Conservation (phyloP, 371 early-diverging fungal species). For the Apophysomyces elegans region DNA sequence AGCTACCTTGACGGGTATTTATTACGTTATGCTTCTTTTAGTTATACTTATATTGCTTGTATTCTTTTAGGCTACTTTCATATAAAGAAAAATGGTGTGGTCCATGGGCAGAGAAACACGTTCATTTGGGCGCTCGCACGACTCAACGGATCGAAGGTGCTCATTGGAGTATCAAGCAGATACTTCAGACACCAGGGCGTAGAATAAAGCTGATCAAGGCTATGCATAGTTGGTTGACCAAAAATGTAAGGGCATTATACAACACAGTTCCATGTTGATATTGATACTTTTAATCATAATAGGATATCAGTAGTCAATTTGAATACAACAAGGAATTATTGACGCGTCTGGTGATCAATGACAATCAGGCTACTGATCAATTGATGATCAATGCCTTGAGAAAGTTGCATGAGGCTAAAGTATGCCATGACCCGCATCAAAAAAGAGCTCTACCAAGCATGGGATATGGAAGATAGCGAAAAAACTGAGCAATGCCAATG, state of each 20-base stretch:
- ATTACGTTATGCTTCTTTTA: not conserved
- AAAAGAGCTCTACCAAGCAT: too few relatives aligned
- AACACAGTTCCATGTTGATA: not conserved
- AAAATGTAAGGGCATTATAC: slow-evolving; percentile 7
- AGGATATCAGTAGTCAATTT: not conserved
- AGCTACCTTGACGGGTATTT: not conserved
- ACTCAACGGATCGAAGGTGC: slow-evolving; percentile 16
- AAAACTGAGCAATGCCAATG: too few relatives aligned
- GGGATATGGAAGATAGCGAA: too few relatives aligned
- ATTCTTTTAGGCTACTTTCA: not conserved
- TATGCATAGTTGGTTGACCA: not conserved
- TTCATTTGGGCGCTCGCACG: slow-evolving; percentile 7
- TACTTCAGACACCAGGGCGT: not conserved
- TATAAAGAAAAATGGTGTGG: slow-evolving; percentile 14
- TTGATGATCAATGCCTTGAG: too few relatives aligned
- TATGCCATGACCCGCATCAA: too few relatives aligned
- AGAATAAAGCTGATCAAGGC: slow-evolving; percentile 1
- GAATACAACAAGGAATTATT: slow-evolving; percentile 1
- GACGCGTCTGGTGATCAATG: not conserved
- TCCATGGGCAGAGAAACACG: slow-evolving; percentile 3
- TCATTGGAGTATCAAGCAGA: slow-evolving; percentile 5
- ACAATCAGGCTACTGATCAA: too few relatives aligned
- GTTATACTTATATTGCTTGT: not conserved
- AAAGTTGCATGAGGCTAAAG: too few relatives aligned
- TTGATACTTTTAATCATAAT: not conserved